Base-by-base conservation (phyloP, 305 asterid species). In the Fraxinus latifolia region DNA sequence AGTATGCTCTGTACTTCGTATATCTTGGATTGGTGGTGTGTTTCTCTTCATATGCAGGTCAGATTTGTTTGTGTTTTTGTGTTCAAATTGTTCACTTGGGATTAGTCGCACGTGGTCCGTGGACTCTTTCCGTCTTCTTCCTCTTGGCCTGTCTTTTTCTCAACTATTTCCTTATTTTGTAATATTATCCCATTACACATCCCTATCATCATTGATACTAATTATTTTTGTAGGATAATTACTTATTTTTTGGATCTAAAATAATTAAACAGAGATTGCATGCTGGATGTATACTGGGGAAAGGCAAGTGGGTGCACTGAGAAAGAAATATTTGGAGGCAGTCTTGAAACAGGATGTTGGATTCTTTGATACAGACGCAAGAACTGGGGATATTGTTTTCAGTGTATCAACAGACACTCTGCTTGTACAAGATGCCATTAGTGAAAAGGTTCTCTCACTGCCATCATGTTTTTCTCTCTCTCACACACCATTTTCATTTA, bases 271-370 rank as follows among this genome's bases (percentile, higher is more conserved):
- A 96, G 99, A 96, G 87, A 96, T 95, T 80, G 97, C 93, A 33
- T 95, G 99, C 78, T 96, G 99, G 99, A 96, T 96, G 99, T 90
- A 91, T 85, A 87, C 92, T 67, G 99, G 99, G n/a, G 99, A 96
- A 86, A 91, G 99, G 84, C 99, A 96, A 86, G 95, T 91, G 3
- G 94, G 97, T 34, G 86, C 97, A 1, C 36, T 95, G 85, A 89
- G 98, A 88, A 93, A 90, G 92, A 96, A 91, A 84, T 96, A 96
- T 88, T 87, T 96, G 86, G 98, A 96, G 84, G 94, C 98, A 0
- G 98, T 92, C 17, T 76, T 96, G 91, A 95, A 93, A 86, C 99
- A 96, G 84, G 99, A 96, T 55, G 99, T 96, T 19, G 98, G 99
- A 17, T 96, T 96, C 87, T 96, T 92, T 76, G 99, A 96, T 58